Percentiles rank a stretch among this genome's conserved stretches.
Conservation (phyloP, 2,329 filamentous ascomycete genomes). For the Neoscytalidium dimidiatum region DNA sequence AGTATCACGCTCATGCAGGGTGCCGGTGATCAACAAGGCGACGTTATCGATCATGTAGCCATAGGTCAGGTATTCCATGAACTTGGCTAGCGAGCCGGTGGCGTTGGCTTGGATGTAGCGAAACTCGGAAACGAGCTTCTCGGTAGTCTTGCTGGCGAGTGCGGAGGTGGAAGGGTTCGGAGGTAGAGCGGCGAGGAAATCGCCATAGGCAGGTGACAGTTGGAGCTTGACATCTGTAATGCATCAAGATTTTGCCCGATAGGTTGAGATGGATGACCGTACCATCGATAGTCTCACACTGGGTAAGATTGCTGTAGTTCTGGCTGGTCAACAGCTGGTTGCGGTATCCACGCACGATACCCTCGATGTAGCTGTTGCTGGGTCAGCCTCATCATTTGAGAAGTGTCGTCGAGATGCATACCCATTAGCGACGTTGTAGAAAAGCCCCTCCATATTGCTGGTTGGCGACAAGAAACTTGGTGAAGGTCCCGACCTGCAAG, state of each 20-base stretch:
- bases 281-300: conserved; percentile 98
- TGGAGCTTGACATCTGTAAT: conserved; percentile 89
- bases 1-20: conserved; percentile 94
- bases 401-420: conserved; percentile 44
- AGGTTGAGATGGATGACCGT: conserved; percentile 32
- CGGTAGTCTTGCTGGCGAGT: conserved; percentile 91
- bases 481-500: conserved; percentile 17
- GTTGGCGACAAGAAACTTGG: background rate
- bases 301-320: conserved; percentile 93
- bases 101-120: conserved; percentile 94
- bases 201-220: conserved; percentile 93
- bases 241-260: background rate
- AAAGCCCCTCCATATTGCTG: conserved; percentile 78
- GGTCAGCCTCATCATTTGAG: conserved; percentile 24
- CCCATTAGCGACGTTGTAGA: conserved; percentile 95
- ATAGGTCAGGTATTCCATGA: conserved; percentile 98
- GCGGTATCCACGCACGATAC: conserved; percentile 94
- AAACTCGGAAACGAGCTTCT: conserved; percentile 97
- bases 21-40: conserved; percentile 94
- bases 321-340: conserved; percentile 86
- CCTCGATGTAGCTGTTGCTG: conserved; percentile 80
- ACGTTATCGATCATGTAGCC: conserved; percentile 99
- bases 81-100: conserved; percentile 85
- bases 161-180: conserved; percentile 96
- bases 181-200: conserved; percentile 90